phyloP scores from a whole-genome alignment of 2,329 filamentous ascomycete genomes.

The Hypoxylon sp. region DNA sequence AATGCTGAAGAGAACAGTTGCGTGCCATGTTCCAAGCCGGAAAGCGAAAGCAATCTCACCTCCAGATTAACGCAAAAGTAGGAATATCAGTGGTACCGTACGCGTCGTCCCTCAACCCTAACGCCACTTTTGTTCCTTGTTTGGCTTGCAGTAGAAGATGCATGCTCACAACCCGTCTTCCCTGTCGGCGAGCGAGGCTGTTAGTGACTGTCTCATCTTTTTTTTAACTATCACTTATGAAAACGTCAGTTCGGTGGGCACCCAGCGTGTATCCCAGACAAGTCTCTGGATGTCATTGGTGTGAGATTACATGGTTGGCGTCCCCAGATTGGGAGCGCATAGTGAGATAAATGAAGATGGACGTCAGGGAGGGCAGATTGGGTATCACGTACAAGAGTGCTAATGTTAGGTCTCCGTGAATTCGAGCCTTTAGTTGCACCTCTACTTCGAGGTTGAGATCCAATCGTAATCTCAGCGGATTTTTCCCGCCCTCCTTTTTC shows the following conservation, averaged over 20 bases:
- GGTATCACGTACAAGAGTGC: slow-evolving; percentile 70
- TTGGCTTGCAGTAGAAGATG: slow-evolving; percentile 14
- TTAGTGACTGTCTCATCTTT: slow-evolving; percentile 40
- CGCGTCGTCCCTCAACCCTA: slow-evolving; percentile 3
- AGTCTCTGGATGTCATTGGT: slow-evolving; percentile 11
- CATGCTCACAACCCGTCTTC: slow-evolving; percentile 46
- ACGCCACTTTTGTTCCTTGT: slow-evolving; percentile 17
- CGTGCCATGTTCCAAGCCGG: neutral
- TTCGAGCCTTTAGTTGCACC: slow-evolving; percentile 87
- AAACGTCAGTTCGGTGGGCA: slow-evolving; percentile 35
- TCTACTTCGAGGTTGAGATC: slow-evolving; percentile 88
- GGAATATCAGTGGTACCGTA: slow-evolving; percentile 7
- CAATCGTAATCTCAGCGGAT: slow-evolving; percentile 80
- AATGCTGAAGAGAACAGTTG: neutral
- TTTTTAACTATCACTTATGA: slow-evolving; percentile 38
- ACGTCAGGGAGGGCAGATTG: slow-evolving; percentile 7
- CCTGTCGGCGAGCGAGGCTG: slow-evolving; percentile 41
- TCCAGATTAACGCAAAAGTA: neutral
- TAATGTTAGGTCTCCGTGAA: slow-evolving; percentile 86
- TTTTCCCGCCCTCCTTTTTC: slow-evolving; percentile 61
- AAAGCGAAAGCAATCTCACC: slow-evolving; percentile 1
- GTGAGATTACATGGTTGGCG: neutral
- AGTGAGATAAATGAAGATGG: neutral
- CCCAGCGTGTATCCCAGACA: slow-evolving; percentile 21
- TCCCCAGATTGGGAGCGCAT: slow-evolving; percentile 6